These are phyloP conservation scores for Solanum stenotomum DNA, from an alignment of 257 asterid species.

Conservation along the genomic window DNA sequence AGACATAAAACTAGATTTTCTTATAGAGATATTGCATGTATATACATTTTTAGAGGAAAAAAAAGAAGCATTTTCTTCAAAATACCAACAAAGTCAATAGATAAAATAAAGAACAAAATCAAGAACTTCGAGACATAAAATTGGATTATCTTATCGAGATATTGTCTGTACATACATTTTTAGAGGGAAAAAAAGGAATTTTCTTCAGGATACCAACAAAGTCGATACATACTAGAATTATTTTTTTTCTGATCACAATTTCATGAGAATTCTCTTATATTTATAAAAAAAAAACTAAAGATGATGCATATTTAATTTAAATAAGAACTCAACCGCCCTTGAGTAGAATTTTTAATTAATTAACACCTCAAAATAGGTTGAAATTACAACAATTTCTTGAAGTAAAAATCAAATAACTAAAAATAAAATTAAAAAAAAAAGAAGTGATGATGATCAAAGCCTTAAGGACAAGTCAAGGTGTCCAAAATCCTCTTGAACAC, in stretches of 20 bases:
- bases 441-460: conserved; percentile 28
- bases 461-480: conserved; percentile 63
- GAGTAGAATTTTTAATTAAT: background rate
- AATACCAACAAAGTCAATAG: background rate
- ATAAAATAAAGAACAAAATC: background rate
- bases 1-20: background rate
- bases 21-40: background rate
- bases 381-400: background rate
- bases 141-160: background rate
- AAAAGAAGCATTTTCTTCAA: background rate
- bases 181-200: background rate
- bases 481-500: conserved; percentile 40
- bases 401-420: background rate
- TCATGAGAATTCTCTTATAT: background rate
- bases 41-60: background rate
- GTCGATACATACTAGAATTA: background rate
- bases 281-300: background rate
- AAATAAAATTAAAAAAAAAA: background rate
- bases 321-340: background rate
- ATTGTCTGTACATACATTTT: background rate
- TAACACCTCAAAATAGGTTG: background rate
- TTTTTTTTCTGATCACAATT: background rate
- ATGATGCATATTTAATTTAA: background rate
- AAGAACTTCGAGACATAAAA: background rate
- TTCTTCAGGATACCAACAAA: background rate